Evolutionary conservation across 140 eudicot genomes (phyloP).

Genomic region (Oenanthe javanica): DNA sequence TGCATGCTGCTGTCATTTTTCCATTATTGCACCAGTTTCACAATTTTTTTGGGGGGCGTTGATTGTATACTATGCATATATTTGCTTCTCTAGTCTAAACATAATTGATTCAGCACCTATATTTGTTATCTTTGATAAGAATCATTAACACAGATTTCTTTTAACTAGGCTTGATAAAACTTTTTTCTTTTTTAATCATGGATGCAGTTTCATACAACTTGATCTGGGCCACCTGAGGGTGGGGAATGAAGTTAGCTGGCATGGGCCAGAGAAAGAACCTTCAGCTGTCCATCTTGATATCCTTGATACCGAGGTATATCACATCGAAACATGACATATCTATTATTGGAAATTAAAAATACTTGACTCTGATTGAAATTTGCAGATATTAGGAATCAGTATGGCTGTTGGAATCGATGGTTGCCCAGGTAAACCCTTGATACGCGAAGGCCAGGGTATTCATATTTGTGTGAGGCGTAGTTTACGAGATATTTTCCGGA

Average conservation of each 20-base stretch:
- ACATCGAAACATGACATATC: not conserved
- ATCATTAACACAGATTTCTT: not conserved
- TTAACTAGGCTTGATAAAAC: not conserved
- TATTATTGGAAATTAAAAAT: not conserved
- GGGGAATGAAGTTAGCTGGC: conserved; percentile 76
- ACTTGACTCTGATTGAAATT: not conserved
- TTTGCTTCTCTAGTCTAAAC: not conserved
- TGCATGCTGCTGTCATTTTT: not conserved
- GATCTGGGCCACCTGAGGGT: conserved; percentile 80
- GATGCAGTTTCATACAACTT: conserved; percentile 88
- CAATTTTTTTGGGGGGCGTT: not conserved
- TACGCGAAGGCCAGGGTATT: conserved; percentile 81
- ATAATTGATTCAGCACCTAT: not conserved
- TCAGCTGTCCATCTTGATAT: conserved; percentile 96
- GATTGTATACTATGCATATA: not conserved
- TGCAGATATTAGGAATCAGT: conserved; percentile 84
- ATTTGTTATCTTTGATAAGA: not conserved
- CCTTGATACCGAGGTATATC: conserved; percentile 79
- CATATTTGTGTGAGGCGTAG: conserved; percentile 81
- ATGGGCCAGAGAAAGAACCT: conserved; percentile 83
- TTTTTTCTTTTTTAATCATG: conserved; percentile 7
- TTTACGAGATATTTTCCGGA: conserved; percentile 80
- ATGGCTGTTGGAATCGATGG: conserved; percentile 92
- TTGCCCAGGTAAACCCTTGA: conserved; percentile 74
- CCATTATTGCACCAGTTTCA: not conserved